Conservation (phyloP, 1,284 basidiomycete species). For the Ustilago crameri region DNA sequence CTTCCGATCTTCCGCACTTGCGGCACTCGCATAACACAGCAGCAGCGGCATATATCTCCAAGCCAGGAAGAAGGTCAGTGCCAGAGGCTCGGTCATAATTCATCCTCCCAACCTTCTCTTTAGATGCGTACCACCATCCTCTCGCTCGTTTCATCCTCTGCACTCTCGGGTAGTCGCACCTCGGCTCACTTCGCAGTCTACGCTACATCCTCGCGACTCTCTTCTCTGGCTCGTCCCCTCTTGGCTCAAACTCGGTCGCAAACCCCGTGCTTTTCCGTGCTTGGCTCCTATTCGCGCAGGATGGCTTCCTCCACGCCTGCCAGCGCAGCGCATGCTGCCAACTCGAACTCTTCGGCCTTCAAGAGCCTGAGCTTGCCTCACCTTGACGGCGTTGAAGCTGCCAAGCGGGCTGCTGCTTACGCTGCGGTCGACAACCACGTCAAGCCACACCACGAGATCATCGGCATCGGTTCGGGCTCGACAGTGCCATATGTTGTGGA, state of each 20-base stretch:
- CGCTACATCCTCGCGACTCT: neutral
- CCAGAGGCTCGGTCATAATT: neutral
- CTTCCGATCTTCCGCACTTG: neutral
- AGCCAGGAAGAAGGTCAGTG: neutral
- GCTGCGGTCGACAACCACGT: slow-evolving; percentile 94
- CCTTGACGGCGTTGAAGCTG: slow-evolving; percentile 67
- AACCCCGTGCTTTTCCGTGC: slow-evolving; percentile 4
- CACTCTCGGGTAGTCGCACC: neutral
- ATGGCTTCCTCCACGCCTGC: slow-evolving; percentile 25
- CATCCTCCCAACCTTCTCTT: neutral
- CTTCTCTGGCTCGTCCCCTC: neutral
- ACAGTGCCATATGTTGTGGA: slow-evolving; percentile 99
- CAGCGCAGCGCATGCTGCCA: slow-evolving; percentile 28
- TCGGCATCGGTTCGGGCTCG: slow-evolving; percentile 74
- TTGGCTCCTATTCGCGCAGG: slow-evolving; percentile 12
- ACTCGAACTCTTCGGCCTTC: slow-evolving; percentile 28
- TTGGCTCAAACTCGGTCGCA: neutral
- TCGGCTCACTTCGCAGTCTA: neutral
- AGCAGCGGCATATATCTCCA: neutral
- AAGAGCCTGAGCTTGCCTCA: slow-evolving; percentile 33
- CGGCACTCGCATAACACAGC: neutral
- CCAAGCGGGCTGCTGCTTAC: slow-evolving; percentile 91
- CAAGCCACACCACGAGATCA: slow-evolving; percentile 81
- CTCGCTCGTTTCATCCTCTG: slow-evolving; percentile 3
- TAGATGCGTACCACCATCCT: slow-evolving; percentile 18